A percentile compares a stretch with the other conserved stretches of the same genome.
Evolutionary conservation across 371 early-diverging fungal species (phyloP).

Genomic region (Mucor irregularis): DNA sequence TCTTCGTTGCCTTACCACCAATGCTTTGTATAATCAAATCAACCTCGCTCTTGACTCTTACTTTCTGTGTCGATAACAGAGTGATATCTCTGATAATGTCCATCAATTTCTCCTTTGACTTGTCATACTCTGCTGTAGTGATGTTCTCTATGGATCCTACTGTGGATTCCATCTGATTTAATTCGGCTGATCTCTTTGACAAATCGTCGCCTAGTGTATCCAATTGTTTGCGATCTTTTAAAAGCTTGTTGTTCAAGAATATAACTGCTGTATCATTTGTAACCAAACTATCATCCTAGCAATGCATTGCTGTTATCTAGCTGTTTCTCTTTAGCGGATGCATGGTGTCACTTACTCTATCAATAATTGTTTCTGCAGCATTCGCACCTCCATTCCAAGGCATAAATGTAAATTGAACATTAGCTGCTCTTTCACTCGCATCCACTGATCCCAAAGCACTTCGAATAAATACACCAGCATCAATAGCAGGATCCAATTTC

Average conservation of each 20-base stretch:
- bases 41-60: conserved; percentile 55
- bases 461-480: conserved; percentile 54
- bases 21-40: conserved; percentile 59
- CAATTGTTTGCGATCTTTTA: conserved; percentile 55
- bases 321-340: background rate
- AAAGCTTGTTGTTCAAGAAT: conserved; percentile 63
- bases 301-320: background rate
- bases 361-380: conserved; percentile 43
- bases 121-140: conserved; percentile 35
- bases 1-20: conserved; percentile 63
- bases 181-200: conserved; percentile 26
- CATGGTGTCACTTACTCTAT: conserved; percentile 36
- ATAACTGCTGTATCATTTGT: conserved; percentile 56
- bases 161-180: conserved; percentile 20
- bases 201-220: conserved; percentile 52
- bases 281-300: conserved; percentile 53
- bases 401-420: conserved; percentile 32
- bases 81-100: conserved; percentile 53
- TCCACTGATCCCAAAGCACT: conserved; percentile 12
- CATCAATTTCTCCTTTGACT: conserved; percentile 45
- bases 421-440: conserved; percentile 21
- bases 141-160: conserved; percentile 22
- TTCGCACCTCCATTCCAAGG: conserved; percentile 45
- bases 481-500: conserved; percentile 50
- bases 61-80: conserved; percentile 52